Conservation (phyloP, 805 yeast genomes). For the Saccharomyces jurei region DNA sequence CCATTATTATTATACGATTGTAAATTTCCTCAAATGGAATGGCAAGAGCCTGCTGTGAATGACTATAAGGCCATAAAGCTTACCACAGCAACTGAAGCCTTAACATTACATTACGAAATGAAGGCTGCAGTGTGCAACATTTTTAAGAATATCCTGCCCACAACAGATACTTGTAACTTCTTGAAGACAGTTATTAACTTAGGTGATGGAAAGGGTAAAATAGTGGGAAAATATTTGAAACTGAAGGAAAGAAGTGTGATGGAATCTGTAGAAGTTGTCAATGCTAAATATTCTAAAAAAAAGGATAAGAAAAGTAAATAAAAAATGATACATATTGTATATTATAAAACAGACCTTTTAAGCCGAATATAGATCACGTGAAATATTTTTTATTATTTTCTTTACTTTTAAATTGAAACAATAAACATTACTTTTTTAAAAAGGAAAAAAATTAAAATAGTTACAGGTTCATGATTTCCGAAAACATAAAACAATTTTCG, state of each 20-base stretch:
- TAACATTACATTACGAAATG: conserved; percentile 48
- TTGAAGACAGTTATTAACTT: conserved; percentile 38
- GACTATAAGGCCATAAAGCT: conserved; percentile 37
- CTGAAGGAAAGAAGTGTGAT: conserved; percentile 47
- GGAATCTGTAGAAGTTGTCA: conserved; percentile 62
- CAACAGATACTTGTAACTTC: conserved; percentile 15
- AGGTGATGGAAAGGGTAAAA: conserved; percentile 75
- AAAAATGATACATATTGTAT: neutral
- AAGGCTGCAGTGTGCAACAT: conserved; percentile 47
- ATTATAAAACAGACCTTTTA: too few species aligned
- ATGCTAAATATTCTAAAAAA: conserved; percentile 50
- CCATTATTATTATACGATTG: conserved; percentile 87
- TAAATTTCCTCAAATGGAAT: conserved; percentile 59
- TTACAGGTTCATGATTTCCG: too few species aligned
- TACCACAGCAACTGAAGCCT: conserved; percentile 38
- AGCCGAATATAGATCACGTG: too few species aligned
- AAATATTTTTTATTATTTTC: too few species aligned
- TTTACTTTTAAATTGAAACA: too few species aligned
- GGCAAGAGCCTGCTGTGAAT: conserved; percentile 35
- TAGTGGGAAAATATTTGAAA: conserved; percentile 49
- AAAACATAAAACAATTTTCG: too few species aligned
- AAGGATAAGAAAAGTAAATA: conserved; percentile 19
- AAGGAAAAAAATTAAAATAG: too few species aligned
- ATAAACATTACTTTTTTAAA: too few species aligned
- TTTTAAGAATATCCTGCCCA: conserved; percentile 35